Base-by-base conservation (phyloP, 192 early-diverging fungal genomes). In the Coemansia sp. region DNA sequence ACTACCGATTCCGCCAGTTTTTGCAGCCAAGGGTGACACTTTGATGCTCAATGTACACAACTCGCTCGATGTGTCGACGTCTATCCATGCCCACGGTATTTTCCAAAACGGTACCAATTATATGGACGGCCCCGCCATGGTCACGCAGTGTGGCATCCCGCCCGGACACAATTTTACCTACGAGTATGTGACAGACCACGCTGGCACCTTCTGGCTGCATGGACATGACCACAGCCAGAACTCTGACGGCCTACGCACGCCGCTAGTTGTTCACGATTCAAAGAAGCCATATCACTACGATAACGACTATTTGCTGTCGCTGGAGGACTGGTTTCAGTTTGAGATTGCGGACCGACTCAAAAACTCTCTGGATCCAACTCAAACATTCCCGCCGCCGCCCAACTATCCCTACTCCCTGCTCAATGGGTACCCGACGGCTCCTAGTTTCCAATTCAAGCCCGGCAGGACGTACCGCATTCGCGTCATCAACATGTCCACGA, bases 121-220 rank as follows among this genome's bases (percentile, higher is more conserved):
- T 66, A 69, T 84, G 26, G 92, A 93, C 76, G 91, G 92, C 11
- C 73, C 87, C 5, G 65, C 73, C n/a, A 84, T 81, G 67, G 75
- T 86, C 48, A 88, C 88, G 20, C 85, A 91, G 63, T 92, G 92
- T 67, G 81, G 82, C 8, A 92, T 94, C 60, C 87, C 90, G 18
- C 69, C 83, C 3, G 84, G 84, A 16, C 60, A 57, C 34, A 74
- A 51, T 31, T 86, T 86, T 66, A 90, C 88, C 0, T 94, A 94
- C 65, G 76, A 69, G 6, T 85, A 87, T 42, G 63, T 71, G 7
- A 20, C 56, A 0, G 67, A 83, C 35, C 68, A 82, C 45, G 66
- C 71, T 35, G 93, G 93, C 35, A 90, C 90, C n/a, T 92, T 85
- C 70, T 94, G 93, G 93, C 77, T 89, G 38, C 91, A 93, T 60